A percentile compares a stretch with the other conserved stretches of the same genome.
Evolutionary conservation across 2,329 filamentous ascomycete species (phyloP).

Genomic region (Aspergillus tubingensis): DNA sequence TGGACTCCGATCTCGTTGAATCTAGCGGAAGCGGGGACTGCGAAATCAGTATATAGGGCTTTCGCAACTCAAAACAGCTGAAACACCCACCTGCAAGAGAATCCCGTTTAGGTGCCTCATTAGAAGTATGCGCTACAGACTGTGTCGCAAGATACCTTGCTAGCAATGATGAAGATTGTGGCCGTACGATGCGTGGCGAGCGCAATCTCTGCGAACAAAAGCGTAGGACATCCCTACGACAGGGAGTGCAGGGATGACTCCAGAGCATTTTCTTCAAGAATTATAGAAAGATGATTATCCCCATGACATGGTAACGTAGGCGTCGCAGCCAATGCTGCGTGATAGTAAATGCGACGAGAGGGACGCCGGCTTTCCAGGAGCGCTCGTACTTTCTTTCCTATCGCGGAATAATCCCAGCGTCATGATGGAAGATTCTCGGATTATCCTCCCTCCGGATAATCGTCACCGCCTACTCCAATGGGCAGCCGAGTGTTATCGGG

Average conservation of each 20-base stretch:
- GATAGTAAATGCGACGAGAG: slow-evolving; percentile 3
- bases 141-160: slow-evolving; percentile 18
- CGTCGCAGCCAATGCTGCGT: slow-evolving; percentile 22
- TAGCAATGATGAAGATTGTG: slow-evolving; percentile 17
- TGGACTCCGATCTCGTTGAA: slow-evolving; percentile 95
- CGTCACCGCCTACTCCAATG: slow-evolving; percentile 17
- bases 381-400: slow-evolving; percentile 21
- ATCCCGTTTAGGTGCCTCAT: slow-evolving; percentile 9
- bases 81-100: slow-evolving; percentile 33
- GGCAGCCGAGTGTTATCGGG: slow-evolving; percentile 11
- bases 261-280: slow-evolving; percentile 27
- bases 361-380: slow-evolving; percentile 4
- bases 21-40: slow-evolving; percentile 58
- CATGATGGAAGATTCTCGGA: slow-evolving; percentile 16
- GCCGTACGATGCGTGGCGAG: slow-evolving; percentile 19
- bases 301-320: slow-evolving; percentile 26
- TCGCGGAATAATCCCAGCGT: slow-evolving; percentile 18
- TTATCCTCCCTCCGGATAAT: slow-evolving; percentile 9
- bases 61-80: not conserved
- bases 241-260: slow-evolving; percentile 33
- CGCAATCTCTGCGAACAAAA: slow-evolving; percentile 30
- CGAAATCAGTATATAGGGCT: slow-evolving; percentile 18
- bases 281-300: slow-evolving; percentile 1
- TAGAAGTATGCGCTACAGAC: slow-evolving; percentile 13
- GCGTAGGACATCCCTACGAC: slow-evolving; percentile 32